Evolutionary conservation across 2,329 filamentous ascomycete species (phyloP).

Genomic region (Taxawa tesnikishii): DNA sequence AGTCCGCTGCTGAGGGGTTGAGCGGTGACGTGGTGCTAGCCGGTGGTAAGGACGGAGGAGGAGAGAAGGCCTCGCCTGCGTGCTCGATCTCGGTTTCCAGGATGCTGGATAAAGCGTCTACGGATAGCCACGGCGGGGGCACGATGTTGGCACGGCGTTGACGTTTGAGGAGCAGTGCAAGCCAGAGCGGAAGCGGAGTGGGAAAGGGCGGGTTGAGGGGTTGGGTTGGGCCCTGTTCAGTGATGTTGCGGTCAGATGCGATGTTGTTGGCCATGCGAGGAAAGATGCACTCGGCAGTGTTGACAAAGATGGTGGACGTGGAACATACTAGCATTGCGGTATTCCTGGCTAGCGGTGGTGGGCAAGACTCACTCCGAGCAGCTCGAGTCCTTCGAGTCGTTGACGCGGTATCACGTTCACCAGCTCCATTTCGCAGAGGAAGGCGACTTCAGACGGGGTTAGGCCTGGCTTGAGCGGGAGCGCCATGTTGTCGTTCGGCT

Average conservation of each 20-base stretch:
- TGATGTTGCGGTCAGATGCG: too few relatives aligned
- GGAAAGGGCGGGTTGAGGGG: conserved; percentile 70
- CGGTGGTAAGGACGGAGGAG: conserved; percentile 55
- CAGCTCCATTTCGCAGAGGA: conserved; percentile 94
- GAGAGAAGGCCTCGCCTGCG: conserved; percentile 59
- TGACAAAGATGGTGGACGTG: too few relatives aligned
- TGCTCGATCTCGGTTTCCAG: conserved; percentile 69
- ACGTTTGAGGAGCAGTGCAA: conserved; percentile 86
- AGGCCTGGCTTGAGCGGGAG: conserved; percentile 54
- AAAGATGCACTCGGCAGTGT: not conserved
- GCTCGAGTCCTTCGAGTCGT: conserved; percentile 69
- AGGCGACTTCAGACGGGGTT: conserved; percentile 78
- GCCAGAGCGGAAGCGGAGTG: conserved; percentile 75
- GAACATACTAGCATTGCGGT: conserved; percentile 2
- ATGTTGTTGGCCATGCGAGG: not conserved
- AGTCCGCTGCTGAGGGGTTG: conserved; percentile 7
- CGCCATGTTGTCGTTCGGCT: conserved; percentile 34
- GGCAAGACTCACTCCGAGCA: conserved; percentile 62
- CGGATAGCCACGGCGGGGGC: conserved; percentile 77
- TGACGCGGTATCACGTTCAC: conserved; percentile 89
- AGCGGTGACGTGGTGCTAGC: conserved; percentile 25
- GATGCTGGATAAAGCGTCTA: conserved; percentile 62
- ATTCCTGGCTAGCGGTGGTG: conserved; percentile 9
- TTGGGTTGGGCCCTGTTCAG: conserved; percentile 68
- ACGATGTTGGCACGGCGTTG: conserved; percentile 89